Conservation (phyloP, 1,284 basidiomycete species). For the Ceratorhiza oryzae-sativae region DNA sequence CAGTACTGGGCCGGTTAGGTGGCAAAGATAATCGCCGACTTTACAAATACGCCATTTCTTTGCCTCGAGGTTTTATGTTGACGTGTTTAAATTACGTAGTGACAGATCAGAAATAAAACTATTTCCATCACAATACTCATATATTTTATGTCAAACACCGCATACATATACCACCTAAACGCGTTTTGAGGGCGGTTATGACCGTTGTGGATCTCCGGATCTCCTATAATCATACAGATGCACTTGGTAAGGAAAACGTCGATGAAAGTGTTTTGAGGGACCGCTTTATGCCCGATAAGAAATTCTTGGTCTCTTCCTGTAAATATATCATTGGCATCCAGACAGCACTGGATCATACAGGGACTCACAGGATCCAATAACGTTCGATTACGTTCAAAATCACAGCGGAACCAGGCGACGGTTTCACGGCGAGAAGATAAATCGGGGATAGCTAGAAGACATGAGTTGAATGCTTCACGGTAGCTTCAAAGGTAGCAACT, state of each 20-base stretch:
- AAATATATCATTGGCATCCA: not conserved
- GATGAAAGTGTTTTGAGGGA: constrained; percentile 14
- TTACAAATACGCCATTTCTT: not conserved
- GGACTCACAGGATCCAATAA: constrained; percentile 1
- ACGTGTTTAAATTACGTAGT: not conserved
- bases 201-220: not conserved
- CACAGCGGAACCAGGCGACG: constrained; percentile 24
- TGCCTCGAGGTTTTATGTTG: not conserved
- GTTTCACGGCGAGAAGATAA: constrained; percentile 10
- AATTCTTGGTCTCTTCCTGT: constrained; percentile 1
- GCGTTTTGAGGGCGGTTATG: not conserved
- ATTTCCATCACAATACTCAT: not conserved
- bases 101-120: no score
- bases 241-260: constrained; percentile 22
- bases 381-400: constrained; percentile 11
- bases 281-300: constrained; percentile 10
- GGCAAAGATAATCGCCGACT: not conserved
- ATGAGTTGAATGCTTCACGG: not conserved
- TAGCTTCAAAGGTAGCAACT: not conserved
- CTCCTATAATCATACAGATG: not conserved
- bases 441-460: constrained; percentile 11
- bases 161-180: not conserved
- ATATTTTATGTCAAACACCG: not conserved
- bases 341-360: not conserved
- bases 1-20: constrained; percentile 14